Base-by-base conservation (phyloP, 176 grass and related monocot genomes). In the Oryza rufipogon region DNA sequence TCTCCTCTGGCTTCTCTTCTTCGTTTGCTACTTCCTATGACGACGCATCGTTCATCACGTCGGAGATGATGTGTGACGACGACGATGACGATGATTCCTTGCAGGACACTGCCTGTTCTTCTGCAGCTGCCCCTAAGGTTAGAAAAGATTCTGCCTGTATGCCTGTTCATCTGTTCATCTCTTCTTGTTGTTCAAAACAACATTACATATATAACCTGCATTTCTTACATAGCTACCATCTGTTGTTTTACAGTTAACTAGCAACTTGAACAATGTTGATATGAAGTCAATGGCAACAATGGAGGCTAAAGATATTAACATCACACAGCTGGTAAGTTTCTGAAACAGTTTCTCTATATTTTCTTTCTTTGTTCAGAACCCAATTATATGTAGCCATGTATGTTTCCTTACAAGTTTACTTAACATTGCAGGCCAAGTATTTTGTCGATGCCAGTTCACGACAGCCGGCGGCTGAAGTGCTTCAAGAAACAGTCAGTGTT, bases 91-190 rank as follows among this genome's bases (percentile, higher is more conserved):
- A 94, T 7, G 87, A 90, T 16, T 89, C 87, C 17, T 63, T 94
- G 15, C 87, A 80, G 82, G 92, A 94, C 74, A 94, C 92, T 15
- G 92, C 92, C 11, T 87, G 77, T 83, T 94, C 92, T 46, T 87
- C 84, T 38, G 73, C 86, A 5, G 81, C 83, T 80, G 13, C 9
- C 17, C 64, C 78, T 71, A 87, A 94, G 89, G 92, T 94, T 76
- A 30, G 68, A 36, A 63, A 66, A 79, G 9, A 20, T 65, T 65
- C 6, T 41, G 39, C 7, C 39, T 41, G 38, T 39, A 39, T 82
- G 47, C 47, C 47, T 48, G 47, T 3, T 12, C 45, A 11, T 46
- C 45, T 46, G 49, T 5, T 17, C 3, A 17, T 52, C 48, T 52
- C 48, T 12, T 12, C 56, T 42, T 0, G 13, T 79, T 23, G 25